A percentile compares a stretch with the other conserved stretches of the same genome.
Evolutionary conservation across 2,329 filamentous ascomycete species (phyloP).

Genomic region (Neonectria coccinea): DNA sequence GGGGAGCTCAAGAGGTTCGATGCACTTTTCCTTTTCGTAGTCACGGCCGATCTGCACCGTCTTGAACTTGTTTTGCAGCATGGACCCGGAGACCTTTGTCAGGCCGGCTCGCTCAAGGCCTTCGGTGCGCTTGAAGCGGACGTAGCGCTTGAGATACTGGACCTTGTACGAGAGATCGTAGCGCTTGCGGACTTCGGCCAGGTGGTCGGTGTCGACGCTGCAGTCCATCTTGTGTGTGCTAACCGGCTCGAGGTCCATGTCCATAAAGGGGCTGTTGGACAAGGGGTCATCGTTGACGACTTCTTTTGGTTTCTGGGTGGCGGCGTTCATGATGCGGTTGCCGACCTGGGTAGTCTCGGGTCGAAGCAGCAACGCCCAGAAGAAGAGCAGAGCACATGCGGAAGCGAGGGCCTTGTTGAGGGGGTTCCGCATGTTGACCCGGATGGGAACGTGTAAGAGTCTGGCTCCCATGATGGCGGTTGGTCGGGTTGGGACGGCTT

Average conservation of each 20-base stretch:
- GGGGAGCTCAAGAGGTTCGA: slow-evolving; percentile 62
- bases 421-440: slow-evolving; percentile 62
- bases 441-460: slow-evolving; percentile 50
- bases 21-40: slow-evolving; percentile 57
- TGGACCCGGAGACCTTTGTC: slow-evolving; percentile 61
- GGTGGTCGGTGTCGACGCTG: slow-evolving; percentile 59
- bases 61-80: slow-evolving; percentile 62
- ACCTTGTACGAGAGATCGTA: slow-evolving; percentile 63
- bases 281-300: slow-evolving; percentile 32
- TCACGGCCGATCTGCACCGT: slow-evolving; percentile 60
- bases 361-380: slow-evolving; percentile 54
- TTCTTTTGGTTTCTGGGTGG: slow-evolving; percentile 46
- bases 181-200: slow-evolving; percentile 59
- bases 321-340: slow-evolving; percentile 53
- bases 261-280: slow-evolving; percentile 29
- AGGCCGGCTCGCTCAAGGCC: slow-evolving; percentile 63
- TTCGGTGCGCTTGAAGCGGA: slow-evolving; percentile 61
- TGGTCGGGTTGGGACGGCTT: background rate
- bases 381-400: slow-evolving; percentile 57
- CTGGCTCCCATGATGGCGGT: slow-evolving; percentile 52
- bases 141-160: slow-evolving; percentile 68
- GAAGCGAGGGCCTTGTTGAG: slow-evolving; percentile 59
- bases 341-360: slow-evolving; percentile 57
- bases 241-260: slow-evolving; percentile 29
- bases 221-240: slow-evolving; percentile 59